Evolutionary conservation across 768 basidiomycete species (phyloP), one percentile per base, ranked within the genome.

Genomic region (Boletus pseudopeckii): DNA sequence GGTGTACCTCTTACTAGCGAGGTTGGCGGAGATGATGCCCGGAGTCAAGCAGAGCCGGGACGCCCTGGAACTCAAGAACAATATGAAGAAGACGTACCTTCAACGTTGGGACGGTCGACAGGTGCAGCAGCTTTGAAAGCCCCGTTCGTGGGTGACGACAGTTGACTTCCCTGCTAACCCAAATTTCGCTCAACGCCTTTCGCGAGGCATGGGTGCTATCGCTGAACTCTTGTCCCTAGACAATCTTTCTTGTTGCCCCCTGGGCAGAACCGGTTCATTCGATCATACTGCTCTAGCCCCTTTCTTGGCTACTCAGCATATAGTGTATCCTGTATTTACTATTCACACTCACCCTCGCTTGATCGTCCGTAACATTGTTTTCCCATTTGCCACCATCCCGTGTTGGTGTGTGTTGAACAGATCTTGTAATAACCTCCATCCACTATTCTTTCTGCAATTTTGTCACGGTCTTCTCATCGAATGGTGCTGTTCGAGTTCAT

Each of bases 91-190:
- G 60, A 66, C 24, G 44, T 57, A 20, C 56, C 61, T 11, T 60
- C 60, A 3, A 71, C 68, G 3, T 39, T 69, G 38, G 66, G 68
- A 44, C 68, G 64, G 47, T 58, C 70, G 40, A 48, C 60, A 34
- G 68, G 70, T 33, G 39, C 45, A 17, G 48, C 61, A 37, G 54
- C 49, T 52, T 48, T 62, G 53, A 63, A 54, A 42, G 44, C 53
- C 28, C 37, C 50, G 5, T 42, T 48, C 22, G 41, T 24, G n/a
- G 42, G 44, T 24, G 49, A 50, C 34, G 50, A 42, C 14, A 45
- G 45, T 32, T 59, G 51, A 60, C 28, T 28, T 11, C 9, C 13
- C 26, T 39, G 33, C 41, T 8, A 38, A 36, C 26, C n/a, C 28
- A 15, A 6, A 13, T 36, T 11, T 46, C 26, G 33, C 45, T 38